Evolutionary conservation across 305 asterid species (phyloP).

Genomic region (Fraxinus angustifolia): DNA sequence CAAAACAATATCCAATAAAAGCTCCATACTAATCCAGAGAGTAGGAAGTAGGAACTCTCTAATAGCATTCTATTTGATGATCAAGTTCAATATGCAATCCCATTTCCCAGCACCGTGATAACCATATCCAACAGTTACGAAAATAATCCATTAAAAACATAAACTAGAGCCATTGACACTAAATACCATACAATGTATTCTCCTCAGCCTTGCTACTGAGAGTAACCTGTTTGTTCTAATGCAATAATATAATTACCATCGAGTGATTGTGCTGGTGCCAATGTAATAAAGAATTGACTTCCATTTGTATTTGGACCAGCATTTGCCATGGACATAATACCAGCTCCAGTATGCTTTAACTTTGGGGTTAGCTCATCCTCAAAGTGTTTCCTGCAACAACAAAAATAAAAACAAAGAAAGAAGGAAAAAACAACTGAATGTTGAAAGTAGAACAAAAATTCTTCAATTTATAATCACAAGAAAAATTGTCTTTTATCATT

Average conservation of each 20-base stretch:
- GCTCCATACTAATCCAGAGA: neutral
- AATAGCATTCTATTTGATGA: neutral
- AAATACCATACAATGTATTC: neutral
- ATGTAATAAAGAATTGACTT: slow-evolving; percentile 91
- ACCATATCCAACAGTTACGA: neutral
- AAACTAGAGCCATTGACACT: neutral
- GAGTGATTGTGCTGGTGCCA: slow-evolving; percentile 92
- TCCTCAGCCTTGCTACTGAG: neutral
- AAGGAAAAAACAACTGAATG: neutral
- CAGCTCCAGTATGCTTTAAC: slow-evolving; percentile 98
- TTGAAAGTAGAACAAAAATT: neutral
- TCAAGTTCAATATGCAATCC: neutral
- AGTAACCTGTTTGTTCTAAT: neutral
- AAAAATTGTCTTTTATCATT: neutral
- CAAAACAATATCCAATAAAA: slow-evolving; percentile 1
- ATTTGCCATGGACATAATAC: slow-evolving; percentile 95
- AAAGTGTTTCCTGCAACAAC: slow-evolving; percentile 65
- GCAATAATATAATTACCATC: slow-evolving; percentile 53
- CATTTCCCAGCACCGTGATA: neutral
- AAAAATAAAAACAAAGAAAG: neutral
- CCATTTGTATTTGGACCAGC: slow-evolving; percentile 98
- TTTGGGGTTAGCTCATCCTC: slow-evolving; percentile 79
- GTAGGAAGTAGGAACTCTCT: neutral
- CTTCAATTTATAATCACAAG: neutral
- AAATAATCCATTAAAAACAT: neutral